Conservation (phyloP, 768 basidiomycete species). For the Hydnum rufescens region DNA sequence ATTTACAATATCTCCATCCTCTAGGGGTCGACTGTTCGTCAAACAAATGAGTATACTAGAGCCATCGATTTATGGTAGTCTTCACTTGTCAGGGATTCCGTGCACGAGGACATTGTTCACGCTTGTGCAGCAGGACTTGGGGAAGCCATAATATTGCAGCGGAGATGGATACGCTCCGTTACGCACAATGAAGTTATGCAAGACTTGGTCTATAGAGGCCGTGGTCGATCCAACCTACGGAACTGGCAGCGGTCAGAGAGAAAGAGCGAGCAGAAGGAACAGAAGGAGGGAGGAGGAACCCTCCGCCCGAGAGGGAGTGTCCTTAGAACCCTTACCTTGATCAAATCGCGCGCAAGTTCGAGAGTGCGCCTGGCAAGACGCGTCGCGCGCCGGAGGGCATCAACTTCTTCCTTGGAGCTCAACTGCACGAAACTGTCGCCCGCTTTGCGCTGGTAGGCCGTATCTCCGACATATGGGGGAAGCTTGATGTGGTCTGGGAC, state of each 20-base stretch:
- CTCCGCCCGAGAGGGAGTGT: neutral
- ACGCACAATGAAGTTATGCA: constrained; percentile 52
- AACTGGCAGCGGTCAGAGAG: neutral
- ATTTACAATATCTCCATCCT: constrained; percentile 73
- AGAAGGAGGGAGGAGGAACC: constrained; percentile 14
- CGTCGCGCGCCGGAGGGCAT: constrained; percentile 4
- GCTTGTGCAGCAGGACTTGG: constrained; percentile 67
- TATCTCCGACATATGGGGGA: constrained; percentile 2
- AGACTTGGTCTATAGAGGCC: constrained; percentile 42
- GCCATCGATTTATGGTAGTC: constrained; percentile 4
- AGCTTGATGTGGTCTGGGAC: constrained; percentile 6
- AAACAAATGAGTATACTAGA: constrained; percentile 15
- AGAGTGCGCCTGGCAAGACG: constrained; percentile 1
- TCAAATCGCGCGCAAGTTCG: constrained; percentile 2
- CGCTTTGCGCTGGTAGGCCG: neutral
- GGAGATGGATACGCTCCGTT: constrained; percentile 76
- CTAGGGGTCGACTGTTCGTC: constrained; percentile 37
- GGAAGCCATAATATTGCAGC: constrained; percentile 52
- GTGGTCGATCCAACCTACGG: constrained; percentile 38
- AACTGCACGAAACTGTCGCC: neutral
- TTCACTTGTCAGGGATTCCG: constrained; percentile 81
- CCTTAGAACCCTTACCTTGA: neutral
- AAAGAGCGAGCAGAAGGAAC: constrained; percentile 19
- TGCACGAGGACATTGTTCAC: constrained; percentile 76
- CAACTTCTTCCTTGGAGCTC: neutral